Conservation (phyloP, 2,329 filamentous ascomycete species). For the Penicillium sp. region DNA sequence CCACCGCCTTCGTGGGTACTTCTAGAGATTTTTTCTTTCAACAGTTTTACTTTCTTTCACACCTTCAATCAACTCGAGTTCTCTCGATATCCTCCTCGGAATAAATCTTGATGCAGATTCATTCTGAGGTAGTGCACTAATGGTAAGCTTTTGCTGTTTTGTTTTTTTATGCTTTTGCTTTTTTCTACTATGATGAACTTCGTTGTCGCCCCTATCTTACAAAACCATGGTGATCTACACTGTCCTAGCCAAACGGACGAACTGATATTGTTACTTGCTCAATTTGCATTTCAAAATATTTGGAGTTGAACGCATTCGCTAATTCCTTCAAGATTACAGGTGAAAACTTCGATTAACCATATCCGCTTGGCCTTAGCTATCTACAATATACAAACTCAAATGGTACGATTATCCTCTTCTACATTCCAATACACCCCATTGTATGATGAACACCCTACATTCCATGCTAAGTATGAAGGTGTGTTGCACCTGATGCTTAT, state of each 20-base stretch:
- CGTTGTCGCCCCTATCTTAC: constrained; percentile 66
- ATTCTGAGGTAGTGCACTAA: constrained; percentile 16
- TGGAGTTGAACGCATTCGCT: constrained; percentile 22
- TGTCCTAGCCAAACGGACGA: constrained; percentile 63
- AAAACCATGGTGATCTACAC: constrained; percentile 58
- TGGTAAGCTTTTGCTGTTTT: constrained; percentile 28
- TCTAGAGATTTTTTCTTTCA: constrained; percentile 24
- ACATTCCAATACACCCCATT: constrained; percentile 14
- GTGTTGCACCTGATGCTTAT: constrained; percentile 52
- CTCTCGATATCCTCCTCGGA: constrained; percentile 13
- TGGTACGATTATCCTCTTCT: neutral
- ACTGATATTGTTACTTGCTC: constrained; percentile 42
- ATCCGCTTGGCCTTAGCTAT: neutral
- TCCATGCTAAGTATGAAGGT: constrained; percentile 66
- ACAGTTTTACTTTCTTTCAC: constrained; percentile 13
- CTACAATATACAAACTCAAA: neutral
- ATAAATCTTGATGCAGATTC: constrained; percentile 19
- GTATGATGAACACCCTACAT: constrained; percentile 57
- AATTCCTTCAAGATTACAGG: constrained; percentile 24
- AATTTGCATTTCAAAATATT: constrained; percentile 9
- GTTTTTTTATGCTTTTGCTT: constrained; percentile 8
- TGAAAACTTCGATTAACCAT: neutral
- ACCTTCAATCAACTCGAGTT: neutral
- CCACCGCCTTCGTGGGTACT: constrained; percentile 24
- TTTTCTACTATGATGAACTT: constrained; percentile 53